Evolutionary conservation across 2,329 filamentous ascomycete species (phyloP).

Genomic region (Sporothrix luriei): DNA sequence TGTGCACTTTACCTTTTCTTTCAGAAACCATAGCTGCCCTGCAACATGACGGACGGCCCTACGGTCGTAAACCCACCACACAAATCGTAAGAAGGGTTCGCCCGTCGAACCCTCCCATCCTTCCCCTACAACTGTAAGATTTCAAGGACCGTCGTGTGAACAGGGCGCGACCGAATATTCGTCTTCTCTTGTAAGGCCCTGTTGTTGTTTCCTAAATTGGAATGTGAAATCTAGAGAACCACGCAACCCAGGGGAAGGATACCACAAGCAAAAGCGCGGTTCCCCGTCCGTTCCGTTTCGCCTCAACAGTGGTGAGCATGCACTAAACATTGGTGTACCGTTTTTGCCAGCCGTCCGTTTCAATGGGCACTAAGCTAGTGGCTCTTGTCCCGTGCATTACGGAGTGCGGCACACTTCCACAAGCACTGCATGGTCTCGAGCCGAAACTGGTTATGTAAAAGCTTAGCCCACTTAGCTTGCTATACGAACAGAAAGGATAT

Average conservation of each 20-base stretch:
- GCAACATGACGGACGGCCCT: neutral
- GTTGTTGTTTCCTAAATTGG: slow-evolving; percentile 9
- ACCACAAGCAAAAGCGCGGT: neutral
- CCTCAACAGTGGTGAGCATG: slow-evolving; percentile 16
- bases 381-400: neutral
- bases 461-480: slow-evolving; percentile 13
- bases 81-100: neutral
- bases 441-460: slow-evolving; percentile 23
- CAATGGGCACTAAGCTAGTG: neutral
- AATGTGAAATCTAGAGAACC: slow-evolving; percentile 15
- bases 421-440: slow-evolving; percentile 8
- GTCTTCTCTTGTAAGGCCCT: neutral
- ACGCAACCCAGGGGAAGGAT: neutral
- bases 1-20: slow-evolving; percentile 1
- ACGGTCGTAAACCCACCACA: slow-evolving; percentile 6
- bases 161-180: neutral
- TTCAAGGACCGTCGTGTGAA: slow-evolving; percentile 9
- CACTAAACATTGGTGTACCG: neutral
- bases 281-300: neutral
- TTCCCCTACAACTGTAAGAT: neutral
- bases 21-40: neutral
- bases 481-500: neutral
- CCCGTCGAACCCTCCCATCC: neutral
- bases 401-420: neutral
- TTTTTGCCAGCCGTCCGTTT: slow-evolving; percentile 6